Percentiles rank a stretch among this genome's conserved stretches.
Evolutionary conservation across 2,329 filamentous ascomycete species (phyloP).

Genomic region (Penicillium sp.): DNA sequence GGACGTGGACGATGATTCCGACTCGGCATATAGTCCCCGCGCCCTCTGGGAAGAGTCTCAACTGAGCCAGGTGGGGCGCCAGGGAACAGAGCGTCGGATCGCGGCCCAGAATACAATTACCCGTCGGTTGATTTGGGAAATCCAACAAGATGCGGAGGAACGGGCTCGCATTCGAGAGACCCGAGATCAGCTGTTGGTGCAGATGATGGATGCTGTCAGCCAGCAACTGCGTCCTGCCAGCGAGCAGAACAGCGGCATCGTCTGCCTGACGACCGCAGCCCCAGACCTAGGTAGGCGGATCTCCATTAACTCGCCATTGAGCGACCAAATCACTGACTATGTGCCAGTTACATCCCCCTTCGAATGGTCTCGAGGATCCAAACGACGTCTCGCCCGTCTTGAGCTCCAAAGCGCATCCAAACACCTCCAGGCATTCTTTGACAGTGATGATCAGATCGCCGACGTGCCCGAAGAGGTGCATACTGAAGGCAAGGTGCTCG

Average conservation of each 20-base stretch:
- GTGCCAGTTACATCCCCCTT: conserved; percentile 25
- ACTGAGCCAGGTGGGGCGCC: conserved; percentile 31
- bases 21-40: conserved; percentile 20
- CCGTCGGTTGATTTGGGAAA: conserved; percentile 36
- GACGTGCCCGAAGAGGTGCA: conserved; percentile 29
- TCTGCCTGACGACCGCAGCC: conserved; percentile 31
- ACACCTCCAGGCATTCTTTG: conserved; percentile 35
- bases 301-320: neutral
- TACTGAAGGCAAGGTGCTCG: conserved; percentile 25
- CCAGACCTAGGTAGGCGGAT: conserved; percentile 29
- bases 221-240: conserved; percentile 22
- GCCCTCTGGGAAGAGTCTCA: conserved; percentile 30
- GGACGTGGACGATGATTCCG: conserved; percentile 25
- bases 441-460: conserved; percentile 32
- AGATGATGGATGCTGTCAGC: conserved; percentile 24
- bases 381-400: conserved; percentile 31
- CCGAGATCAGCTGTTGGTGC: conserved; percentile 24
- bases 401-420: conserved; percentile 34
- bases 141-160: conserved; percentile 30
- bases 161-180: conserved; percentile 25
- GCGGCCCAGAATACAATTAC: conserved; percentile 35
- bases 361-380: conserved; percentile 29
- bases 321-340: conserved; percentile 1
- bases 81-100: conserved; percentile 28
- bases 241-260: conserved; percentile 27